These are phyloP conservation scores for Serendipita sp. DNA, from an alignment of 768 basidiomycete species.

Conservation along the genomic window DNA sequence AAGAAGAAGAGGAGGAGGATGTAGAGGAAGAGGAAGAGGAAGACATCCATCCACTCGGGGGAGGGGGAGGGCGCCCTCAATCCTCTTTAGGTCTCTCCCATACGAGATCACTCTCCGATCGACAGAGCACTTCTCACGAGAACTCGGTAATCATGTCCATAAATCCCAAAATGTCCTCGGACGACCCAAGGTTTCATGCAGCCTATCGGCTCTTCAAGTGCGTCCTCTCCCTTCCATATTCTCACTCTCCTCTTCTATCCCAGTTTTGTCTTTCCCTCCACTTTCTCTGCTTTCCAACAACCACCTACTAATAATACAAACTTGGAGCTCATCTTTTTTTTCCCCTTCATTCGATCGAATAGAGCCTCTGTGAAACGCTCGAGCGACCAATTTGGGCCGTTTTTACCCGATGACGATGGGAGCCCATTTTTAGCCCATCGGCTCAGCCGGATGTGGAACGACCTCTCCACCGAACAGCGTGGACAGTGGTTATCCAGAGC, in stretches of 20 bases:
- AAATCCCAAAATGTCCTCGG: background rate
- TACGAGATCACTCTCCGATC: background rate
- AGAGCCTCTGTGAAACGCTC: background rate
- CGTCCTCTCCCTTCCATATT: background rate
- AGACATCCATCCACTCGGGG: background rate
- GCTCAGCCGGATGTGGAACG: background rate
- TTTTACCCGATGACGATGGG: background rate
- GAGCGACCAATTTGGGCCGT: background rate
- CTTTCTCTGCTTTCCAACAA: too few relatives aligned
- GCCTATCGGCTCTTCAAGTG: slow-evolving; percentile 2
- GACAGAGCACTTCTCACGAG: background rate
- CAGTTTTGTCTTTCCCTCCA: background rate
- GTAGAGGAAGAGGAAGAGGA: background rate
- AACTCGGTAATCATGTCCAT: background rate
- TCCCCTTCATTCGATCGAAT: too few relatives aligned
- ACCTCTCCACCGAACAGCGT: background rate
- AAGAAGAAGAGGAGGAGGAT: background rate
- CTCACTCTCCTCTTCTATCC: background rate
- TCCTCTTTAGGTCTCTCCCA: background rate
- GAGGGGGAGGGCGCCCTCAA: background rate
- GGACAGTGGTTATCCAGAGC: background rate
- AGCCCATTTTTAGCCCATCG: background rate
- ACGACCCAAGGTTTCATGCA: background rate
- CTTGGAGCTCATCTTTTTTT: background rate
- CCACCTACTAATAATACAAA: too few relatives aligned